Percentiles rank a stretch among this genome's conserved stretches.
phyloP scores from a whole-genome alignment of 805 yeast species.

The Cyberlindnera subsufficiens region DNA sequence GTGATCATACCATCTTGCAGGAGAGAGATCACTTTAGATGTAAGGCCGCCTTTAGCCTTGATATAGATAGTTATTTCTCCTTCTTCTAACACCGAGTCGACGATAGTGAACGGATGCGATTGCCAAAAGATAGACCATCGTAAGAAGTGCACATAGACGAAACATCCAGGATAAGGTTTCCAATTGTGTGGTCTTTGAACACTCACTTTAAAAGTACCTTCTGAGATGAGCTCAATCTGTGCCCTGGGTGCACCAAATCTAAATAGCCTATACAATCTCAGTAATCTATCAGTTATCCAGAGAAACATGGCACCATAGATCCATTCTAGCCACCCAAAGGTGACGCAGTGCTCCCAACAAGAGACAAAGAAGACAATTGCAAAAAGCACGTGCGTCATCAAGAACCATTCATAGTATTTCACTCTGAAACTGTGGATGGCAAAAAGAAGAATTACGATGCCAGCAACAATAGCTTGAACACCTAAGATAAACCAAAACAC shows the following conservation, averaged over 20 bases:
- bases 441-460: conserved; percentile 7
- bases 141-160: conserved; percentile 51
- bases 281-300: conserved; percentile 45
- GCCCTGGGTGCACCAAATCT: conserved; percentile 17
- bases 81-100: conserved; percentile 33
- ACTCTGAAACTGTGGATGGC: conserved; percentile 42
- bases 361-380: conserved; percentile 48
- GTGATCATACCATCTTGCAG: conserved; percentile 5
- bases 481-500: conserved; percentile 18
- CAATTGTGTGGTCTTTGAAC: conserved; percentile 38
- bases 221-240: conserved; percentile 21
- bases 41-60: conserved; percentile 51
- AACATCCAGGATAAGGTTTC: conserved; percentile 48
- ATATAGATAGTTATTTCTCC: conserved; percentile 37
- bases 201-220: conserved; percentile 40
- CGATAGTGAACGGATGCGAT: conserved; percentile 66
- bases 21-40: conserved; percentile 21
- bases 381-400: conserved; percentile 49
- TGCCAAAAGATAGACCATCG: conserved; percentile 53
- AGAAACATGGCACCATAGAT: conserved; percentile 21
- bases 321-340: conserved; percentile 39
- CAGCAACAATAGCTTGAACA: conserved; percentile 5
- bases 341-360: conserved; percentile 53
- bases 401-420: conserved; percentile 53
- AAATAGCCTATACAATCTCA: conserved; percentile 33